These are phyloP conservation scores for Helicocarpus griseus DNA, from an alignment of 2,329 filamentous ascomycete species.

Conservation along the genomic window DNA sequence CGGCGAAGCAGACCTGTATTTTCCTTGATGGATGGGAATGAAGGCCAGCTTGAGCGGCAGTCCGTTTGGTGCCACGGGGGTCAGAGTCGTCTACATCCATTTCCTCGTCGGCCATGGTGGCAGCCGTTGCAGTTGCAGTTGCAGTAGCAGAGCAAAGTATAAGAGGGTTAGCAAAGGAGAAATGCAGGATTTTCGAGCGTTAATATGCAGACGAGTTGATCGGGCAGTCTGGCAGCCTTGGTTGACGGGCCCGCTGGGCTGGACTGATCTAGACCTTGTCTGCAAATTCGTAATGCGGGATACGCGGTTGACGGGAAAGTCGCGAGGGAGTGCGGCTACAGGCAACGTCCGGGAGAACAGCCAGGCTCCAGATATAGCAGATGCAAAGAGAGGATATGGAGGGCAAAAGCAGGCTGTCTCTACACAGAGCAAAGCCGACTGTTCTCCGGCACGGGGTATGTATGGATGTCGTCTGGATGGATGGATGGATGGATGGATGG, in stretches of 20 bases:
- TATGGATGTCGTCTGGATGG: too few species aligned
- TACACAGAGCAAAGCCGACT: too few species aligned
- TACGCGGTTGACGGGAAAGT: not conserved
- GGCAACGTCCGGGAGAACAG: not conserved
- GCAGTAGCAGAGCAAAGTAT: not conserved
- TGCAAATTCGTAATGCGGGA: not conserved
- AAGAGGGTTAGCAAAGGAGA: not conserved
- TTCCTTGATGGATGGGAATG: constrained; percentile 37
- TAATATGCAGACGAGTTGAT: too few species aligned
- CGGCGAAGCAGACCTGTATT: constrained; percentile 34
- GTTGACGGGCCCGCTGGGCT: not conserved
- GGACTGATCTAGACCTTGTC: not conserved
- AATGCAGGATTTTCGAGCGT: not conserved
- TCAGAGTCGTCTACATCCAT: constrained; percentile 36
- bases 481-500: too few species aligned
- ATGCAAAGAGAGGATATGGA: too few species aligned
- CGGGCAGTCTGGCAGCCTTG: not conserved
- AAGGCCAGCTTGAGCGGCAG: constrained; percentile 36
- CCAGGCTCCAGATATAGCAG: too few species aligned
- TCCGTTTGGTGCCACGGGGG: constrained; percentile 39
- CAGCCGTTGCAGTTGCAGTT: not conserved
- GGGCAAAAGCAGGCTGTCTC: too few species aligned
- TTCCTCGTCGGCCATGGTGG: constrained; percentile 17
- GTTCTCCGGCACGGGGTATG: too few species aligned
- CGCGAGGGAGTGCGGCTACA: too few species aligned